Conservation (phyloP, 441 rosid species). For the Erodium texanum region DNA sequence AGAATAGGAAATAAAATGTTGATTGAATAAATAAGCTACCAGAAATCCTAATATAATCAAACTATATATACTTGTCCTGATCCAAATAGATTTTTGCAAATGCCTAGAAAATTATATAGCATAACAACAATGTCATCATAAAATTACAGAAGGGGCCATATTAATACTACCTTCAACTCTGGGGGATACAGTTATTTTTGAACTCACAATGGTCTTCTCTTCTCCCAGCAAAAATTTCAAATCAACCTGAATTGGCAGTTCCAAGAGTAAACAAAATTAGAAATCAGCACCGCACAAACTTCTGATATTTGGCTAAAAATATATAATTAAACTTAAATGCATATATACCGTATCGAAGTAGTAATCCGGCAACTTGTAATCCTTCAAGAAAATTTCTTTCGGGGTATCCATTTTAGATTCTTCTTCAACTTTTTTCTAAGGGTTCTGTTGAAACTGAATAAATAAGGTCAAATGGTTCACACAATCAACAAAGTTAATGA, state of each 20-base stretch:
- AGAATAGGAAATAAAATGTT: not conserved
- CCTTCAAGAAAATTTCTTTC: slow-evolving; percentile 85
- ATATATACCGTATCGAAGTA: slow-evolving; percentile 63
- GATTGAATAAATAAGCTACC: not conserved
- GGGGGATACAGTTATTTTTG: slow-evolving; percentile 63
- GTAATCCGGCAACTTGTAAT: slow-evolving; percentile 83
- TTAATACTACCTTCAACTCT: slow-evolving; percentile 59
- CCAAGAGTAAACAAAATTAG: slow-evolving; percentile 4
- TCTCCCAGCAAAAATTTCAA: slow-evolving; percentile 73
- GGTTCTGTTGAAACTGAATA: slow-evolving; percentile 71
- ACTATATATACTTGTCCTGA: not conserved
- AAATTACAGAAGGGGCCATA: slow-evolving; percentile 3
- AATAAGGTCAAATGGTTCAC: slow-evolving; percentile 17
- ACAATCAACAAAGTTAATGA: slow-evolving; percentile 13
- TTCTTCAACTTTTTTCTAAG: slow-evolving; percentile 50
- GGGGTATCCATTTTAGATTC: slow-evolving; percentile 74
- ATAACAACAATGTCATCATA: not conserved
- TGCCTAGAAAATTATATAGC: not conserved
- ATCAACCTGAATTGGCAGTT: slow-evolving; percentile 48
- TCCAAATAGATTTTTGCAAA: not conserved
- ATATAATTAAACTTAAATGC: not conserved
- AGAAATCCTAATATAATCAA: too few species aligned
- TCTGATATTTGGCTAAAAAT: too few species aligned
- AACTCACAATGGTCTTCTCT: slow-evolving; percentile 82
- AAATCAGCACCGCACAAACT: too few species aligned